Base-by-base conservation (phyloP, 306 rosid genomes). In the Canavalia ensiformis region DNA sequence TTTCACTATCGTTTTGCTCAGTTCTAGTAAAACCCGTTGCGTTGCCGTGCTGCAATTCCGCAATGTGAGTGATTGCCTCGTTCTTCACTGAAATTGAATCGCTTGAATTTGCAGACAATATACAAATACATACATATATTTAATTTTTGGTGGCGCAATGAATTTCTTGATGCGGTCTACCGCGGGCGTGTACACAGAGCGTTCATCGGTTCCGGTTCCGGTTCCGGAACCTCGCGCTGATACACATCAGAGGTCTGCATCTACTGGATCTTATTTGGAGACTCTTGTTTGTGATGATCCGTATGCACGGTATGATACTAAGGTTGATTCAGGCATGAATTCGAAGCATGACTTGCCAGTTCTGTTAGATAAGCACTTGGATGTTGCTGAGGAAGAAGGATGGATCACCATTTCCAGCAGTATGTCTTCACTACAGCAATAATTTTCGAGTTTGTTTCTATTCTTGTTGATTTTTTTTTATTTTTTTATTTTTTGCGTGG, bases 311-410 rank as follows among this genome's bases (percentile, higher is more conserved):
- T 73, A 84, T 57, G 78, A n/a, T 44, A 85, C 81, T 9, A 50
- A 62, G 42, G 92, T 69, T 47, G 90, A 87, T 8, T 42, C 77
- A 30, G 62, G 52, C 77, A 45, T 69, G 37, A 87, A 59, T 82
- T 85, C 83, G 11, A 82, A 74, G 34, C 80, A 35, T 8, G 92
- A 84, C 28, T 70, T 82, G 54, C 76, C 90, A 37, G 6, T 54
- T 57, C 58, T 63, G 4, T 29, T 64, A 11, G 90, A 84, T 58
- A 90, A 90, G 88, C 99, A 95, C 74, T 13, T 84, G 6, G 97
- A 93, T 66, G 97, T 95, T 70, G 82, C 89, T 13, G 94, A 85
- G 75, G 92, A 90, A 65, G 97, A 95, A 89, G 99, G 99, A 84
- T 93, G 94, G 90, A 89, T 93, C 45, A 85, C 86, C 45, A 89